Conservation (phyloP, 1,284 basidiomycete genomes). For the Ceratobasidium sp. region DNA sequence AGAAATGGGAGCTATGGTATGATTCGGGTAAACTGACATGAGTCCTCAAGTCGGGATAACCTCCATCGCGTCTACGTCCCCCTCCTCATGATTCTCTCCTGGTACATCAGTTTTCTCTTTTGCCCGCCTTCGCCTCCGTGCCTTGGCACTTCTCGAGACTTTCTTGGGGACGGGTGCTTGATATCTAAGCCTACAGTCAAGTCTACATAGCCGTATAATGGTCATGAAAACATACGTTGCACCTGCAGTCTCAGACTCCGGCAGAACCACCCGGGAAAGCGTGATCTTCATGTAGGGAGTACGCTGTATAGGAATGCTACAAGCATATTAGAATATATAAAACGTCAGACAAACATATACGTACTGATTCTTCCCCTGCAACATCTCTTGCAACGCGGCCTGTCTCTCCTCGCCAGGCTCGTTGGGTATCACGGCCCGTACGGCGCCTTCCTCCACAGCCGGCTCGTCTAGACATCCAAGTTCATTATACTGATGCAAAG, state of each 20-base stretch:
- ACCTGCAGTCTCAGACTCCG: slow-evolving; percentile 58
- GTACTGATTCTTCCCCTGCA: slow-evolving; percentile 70
- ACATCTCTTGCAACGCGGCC: slow-evolving; percentile 52
- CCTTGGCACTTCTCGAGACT: slow-evolving; percentile 70
- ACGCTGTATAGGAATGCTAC: slow-evolving; percentile 72
- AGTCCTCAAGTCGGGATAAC: slow-evolving; percentile 19
- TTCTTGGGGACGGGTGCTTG: slow-evolving; percentile 68
- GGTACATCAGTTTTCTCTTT: slow-evolving; percentile 53
- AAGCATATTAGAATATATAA: slow-evolving; percentile 10
- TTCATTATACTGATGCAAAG: slow-evolving; percentile 86
- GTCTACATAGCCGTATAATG: neutral
- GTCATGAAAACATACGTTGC: slow-evolving; percentile 66
- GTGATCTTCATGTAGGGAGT: slow-evolving; percentile 83
- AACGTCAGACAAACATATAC: slow-evolving; percentile 53
- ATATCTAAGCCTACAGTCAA: slow-evolving; percentile 60
- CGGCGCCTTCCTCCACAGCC: slow-evolving; percentile 49
- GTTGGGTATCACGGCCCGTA: slow-evolving; percentile 55
- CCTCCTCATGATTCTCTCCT: slow-evolving; percentile 13
- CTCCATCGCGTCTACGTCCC: slow-evolving; percentile 35
- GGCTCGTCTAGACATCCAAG: slow-evolving; percentile 70
- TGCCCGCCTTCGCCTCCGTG: slow-evolving; percentile 66
- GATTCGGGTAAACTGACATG: neutral
- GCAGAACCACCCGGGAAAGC: slow-evolving; percentile 67
- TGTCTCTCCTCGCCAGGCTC: slow-evolving; percentile 58
- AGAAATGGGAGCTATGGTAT: neutral